Percentiles rank a stretch among this genome's conserved stretches.
These are phyloP conservation scores for Massospora cicadina DNA, from an alignment of 371 early-diverging fungal genomes.

Conservation along the genomic window DNA sequence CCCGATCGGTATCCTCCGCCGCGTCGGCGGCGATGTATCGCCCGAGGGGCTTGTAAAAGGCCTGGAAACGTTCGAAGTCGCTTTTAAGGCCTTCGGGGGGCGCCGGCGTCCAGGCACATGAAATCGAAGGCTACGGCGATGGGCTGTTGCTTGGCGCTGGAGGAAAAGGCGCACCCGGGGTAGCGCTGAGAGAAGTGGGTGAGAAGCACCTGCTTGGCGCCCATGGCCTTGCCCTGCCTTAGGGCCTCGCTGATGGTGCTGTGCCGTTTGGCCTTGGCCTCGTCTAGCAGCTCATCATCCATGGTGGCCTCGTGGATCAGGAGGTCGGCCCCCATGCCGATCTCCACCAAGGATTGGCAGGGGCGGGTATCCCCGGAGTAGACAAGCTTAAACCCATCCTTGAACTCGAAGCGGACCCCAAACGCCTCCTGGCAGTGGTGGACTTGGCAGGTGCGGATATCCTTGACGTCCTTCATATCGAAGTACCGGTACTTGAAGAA, in stretches of 20 bases:
- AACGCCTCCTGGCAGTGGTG: conserved; percentile 66
- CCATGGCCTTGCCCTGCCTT: conserved; percentile 60
- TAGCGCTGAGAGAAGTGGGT: conserved; percentile 99
- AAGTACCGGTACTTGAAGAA: conserved; percentile 16
- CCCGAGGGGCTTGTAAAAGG: background rate
- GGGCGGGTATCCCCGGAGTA: conserved; percentile 98
- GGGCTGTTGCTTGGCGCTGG: background rate
- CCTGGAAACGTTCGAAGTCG: background rate
- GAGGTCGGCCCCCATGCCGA: conserved; percentile 53
- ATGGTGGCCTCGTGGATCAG: conserved; percentile 97
- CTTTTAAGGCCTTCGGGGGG: background rate
- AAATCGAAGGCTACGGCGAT: background rate
- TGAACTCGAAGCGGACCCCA: conserved; percentile 46
- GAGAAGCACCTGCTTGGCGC: conserved; percentile 61
- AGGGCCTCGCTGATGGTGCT: conserved; percentile 83
- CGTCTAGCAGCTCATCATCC: conserved; percentile 54
- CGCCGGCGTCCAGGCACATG: background rate
- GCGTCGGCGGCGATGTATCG: background rate
- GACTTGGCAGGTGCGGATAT: conserved; percentile 45
- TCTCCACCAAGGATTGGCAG: conserved; percentile 43
- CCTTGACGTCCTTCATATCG: conserved; percentile 24
- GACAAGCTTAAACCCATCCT: conserved; percentile 44
- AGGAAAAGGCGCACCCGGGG: conserved; percentile 3
- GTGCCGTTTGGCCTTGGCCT: conserved; percentile 78
- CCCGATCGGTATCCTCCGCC: background rate